phyloP scores from a whole-genome alignment of 139 green algal species.

The Gonium pectorale region DNA sequence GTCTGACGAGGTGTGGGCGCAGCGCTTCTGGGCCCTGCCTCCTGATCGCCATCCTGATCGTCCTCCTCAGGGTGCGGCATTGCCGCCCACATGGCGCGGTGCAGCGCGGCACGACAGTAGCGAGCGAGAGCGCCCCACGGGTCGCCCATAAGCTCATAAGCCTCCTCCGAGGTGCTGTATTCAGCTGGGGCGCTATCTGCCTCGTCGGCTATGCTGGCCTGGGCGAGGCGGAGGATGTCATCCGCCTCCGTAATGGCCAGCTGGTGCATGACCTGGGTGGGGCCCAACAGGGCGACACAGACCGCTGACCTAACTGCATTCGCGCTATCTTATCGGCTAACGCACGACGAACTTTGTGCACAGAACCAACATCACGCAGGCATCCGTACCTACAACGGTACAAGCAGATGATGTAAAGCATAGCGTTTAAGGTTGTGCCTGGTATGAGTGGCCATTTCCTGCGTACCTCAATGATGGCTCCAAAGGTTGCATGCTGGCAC shows the following conservation, averaged over 20 bases:
- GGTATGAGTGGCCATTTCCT: neutral
- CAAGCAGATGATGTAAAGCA: no score
- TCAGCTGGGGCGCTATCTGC: neutral
- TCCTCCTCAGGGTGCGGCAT: neutral
- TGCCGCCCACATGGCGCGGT: conserved; percentile 28
- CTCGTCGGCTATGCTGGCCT: neutral
- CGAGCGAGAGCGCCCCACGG: conserved; percentile 33
- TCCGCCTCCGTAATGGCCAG: conserved; percentile 5
- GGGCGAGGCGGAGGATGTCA: neutral
- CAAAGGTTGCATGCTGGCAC: conserved; percentile 21
- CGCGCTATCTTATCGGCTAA: neutral
- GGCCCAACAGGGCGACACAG: no score
- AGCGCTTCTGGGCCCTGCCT: no score
- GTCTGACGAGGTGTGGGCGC: neutral
- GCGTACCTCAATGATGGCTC: conserved; percentile 47
- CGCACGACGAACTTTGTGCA: no score
- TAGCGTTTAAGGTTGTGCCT: no score
- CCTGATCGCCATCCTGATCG: neutral
- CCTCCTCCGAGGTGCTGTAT: no score
- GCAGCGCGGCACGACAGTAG: conserved; percentile 52
- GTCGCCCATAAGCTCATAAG: conserved; percentile 31
- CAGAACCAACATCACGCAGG: no score
- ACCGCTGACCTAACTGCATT: no score
- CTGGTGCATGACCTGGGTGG: conserved; percentile 4
- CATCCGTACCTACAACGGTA: no score